These are phyloP conservation scores for Fraxinus americana DNA, from an alignment of 257 asterid genomes.

Conservation along the genomic window DNA sequence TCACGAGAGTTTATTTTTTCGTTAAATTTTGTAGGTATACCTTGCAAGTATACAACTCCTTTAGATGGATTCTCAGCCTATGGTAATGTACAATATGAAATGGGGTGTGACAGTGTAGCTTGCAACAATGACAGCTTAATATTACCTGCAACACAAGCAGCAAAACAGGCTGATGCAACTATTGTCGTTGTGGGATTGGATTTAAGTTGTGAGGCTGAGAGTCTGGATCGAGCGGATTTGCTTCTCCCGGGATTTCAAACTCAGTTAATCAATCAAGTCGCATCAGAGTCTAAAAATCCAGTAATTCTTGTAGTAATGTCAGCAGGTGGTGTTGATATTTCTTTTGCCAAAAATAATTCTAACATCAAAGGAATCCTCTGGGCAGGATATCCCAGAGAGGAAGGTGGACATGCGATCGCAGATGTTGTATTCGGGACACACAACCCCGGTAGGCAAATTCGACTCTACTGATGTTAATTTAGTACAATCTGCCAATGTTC, in stretches of 20 bases:
- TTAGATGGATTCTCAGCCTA: conserved; percentile 30
- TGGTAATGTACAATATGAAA: conserved; percentile 21
- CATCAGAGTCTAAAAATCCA: conserved; percentile 36
- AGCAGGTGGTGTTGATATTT: conserved; percentile 49
- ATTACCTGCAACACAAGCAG: conserved; percentile 36
- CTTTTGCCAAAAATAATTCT: conserved; percentile 35
- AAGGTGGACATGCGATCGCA: conserved; percentile 50
- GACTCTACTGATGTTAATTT: background rate
- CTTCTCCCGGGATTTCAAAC: conserved; percentile 47
- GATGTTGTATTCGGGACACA: conserved; percentile 47
- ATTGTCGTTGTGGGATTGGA: conserved; percentile 42
- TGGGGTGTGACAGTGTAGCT: conserved; percentile 39
- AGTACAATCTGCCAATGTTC: background rate
- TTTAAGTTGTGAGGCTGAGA: conserved; percentile 39
- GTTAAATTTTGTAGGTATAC: conserved; percentile 33
- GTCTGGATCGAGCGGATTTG: conserved; percentile 34
- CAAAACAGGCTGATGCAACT: conserved; percentile 42
- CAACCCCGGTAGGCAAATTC: conserved; percentile 39
- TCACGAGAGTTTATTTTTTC: background rate
- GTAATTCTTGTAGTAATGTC: conserved; percentile 44
- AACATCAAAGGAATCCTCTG: conserved; percentile 39
- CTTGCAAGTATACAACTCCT: conserved; percentile 45
- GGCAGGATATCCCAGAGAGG: conserved; percentile 60
- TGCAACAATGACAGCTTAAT: conserved; percentile 33
- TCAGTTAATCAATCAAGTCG: conserved; percentile 35